A percentile compares a stretch with the other conserved stretches of the same genome.
Conservation (phyloP, 495 filamentous ascomycete genomes). For the Daldinia bambusicola region DNA sequence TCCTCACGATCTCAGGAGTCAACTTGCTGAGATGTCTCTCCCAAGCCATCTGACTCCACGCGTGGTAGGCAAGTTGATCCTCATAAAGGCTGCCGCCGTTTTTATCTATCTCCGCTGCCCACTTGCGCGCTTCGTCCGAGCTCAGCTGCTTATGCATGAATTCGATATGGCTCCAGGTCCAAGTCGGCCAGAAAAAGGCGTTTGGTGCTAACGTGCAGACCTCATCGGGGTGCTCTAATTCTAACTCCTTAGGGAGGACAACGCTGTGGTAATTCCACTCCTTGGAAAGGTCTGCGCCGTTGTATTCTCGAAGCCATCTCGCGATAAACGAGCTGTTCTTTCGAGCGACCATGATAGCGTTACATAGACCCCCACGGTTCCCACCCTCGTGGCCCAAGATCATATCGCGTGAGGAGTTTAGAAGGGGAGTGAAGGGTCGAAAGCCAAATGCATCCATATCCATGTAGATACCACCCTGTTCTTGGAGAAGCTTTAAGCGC, state of each 20-base stretch:
- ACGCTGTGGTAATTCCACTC: constrained; percentile 62
- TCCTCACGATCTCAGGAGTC: constrained; percentile 51
- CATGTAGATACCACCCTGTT: constrained; percentile 59
- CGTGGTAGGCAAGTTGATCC: constrained; percentile 59
- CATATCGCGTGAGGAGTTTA: constrained; percentile 49
- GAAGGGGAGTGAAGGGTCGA: constrained; percentile 50
- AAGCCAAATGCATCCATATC: constrained; percentile 58
- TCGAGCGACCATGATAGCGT: constrained; percentile 58
- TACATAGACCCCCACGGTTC: constrained; percentile 59
- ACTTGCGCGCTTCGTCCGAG: constrained; percentile 47
- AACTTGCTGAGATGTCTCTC: constrained; percentile 54
- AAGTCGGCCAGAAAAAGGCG: constrained; percentile 63
- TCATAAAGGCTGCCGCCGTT: constrained; percentile 55
- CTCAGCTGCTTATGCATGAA: constrained; percentile 58
- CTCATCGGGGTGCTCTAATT: constrained; percentile 50
- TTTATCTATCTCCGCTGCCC: constrained; percentile 49
- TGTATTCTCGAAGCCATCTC: constrained; percentile 57
- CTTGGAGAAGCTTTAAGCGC: constrained; percentile 54
- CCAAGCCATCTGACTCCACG: constrained; percentile 61
- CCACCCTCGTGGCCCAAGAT: constrained; percentile 60
- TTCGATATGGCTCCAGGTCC: constrained; percentile 58
- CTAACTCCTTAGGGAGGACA: constrained; percentile 55
- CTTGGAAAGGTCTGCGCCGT: constrained; percentile 48
- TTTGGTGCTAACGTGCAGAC: constrained; percentile 57
- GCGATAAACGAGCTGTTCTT: constrained; percentile 54